A percentile compares a stretch with the other conserved stretches of the same genome.
These are phyloP conservation scores for Kwoniella bestiolae DNA, from an alignment of 768 basidiomycete genomes.

Conservation along the genomic window DNA sequence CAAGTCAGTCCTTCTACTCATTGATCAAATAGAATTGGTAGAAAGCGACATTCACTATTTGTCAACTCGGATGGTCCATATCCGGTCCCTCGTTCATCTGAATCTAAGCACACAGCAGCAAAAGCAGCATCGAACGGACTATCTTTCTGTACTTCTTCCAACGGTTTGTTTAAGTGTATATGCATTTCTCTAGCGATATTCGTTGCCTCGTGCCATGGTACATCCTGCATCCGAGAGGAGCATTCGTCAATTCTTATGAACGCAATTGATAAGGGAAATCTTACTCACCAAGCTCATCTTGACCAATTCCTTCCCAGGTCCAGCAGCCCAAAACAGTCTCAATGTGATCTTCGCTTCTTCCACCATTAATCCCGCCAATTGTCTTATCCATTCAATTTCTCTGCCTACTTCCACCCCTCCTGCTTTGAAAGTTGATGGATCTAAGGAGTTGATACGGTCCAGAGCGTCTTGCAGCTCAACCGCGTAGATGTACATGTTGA, in stretches of 20 bases:
- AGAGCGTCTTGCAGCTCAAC: slow-evolving; percentile 18
- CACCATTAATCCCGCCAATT: slow-evolving; percentile 5
- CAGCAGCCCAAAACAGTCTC: slow-evolving; percentile 19
- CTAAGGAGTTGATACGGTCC: slow-evolving; percentile 4
- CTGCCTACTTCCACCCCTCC: not conserved
- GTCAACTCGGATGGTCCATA: not conserved
- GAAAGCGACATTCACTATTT: not conserved
- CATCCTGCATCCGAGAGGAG: not conserved
- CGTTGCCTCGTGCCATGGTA: slow-evolving; percentile 9
- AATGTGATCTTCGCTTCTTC: slow-evolving; percentile 3
- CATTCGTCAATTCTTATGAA: not conserved
- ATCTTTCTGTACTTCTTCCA: slow-evolving; percentile 10
- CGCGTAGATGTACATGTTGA: slow-evolving; percentile 15
- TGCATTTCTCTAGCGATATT: slow-evolving; percentile 13
- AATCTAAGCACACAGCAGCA: slow-evolving; percentile 5
- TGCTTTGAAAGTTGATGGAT: not conserved
- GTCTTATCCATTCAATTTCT: slow-evolving; percentile 15
- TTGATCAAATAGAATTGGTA: too few species aligned
- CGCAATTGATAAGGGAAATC: not conserved
- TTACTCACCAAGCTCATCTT: slow-evolving; percentile 15
- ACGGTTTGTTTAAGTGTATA: slow-evolving; percentile 3
- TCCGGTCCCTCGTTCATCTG: not conserved
- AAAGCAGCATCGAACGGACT: slow-evolving; percentile 11
- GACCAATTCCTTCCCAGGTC: slow-evolving; percentile 14
- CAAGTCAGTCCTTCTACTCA: too few species aligned